These are phyloP conservation scores for Echinochloa phyllopogon DNA, from an alignment of 176 grass and related monocot species.

Conservation along the genomic window DNA sequence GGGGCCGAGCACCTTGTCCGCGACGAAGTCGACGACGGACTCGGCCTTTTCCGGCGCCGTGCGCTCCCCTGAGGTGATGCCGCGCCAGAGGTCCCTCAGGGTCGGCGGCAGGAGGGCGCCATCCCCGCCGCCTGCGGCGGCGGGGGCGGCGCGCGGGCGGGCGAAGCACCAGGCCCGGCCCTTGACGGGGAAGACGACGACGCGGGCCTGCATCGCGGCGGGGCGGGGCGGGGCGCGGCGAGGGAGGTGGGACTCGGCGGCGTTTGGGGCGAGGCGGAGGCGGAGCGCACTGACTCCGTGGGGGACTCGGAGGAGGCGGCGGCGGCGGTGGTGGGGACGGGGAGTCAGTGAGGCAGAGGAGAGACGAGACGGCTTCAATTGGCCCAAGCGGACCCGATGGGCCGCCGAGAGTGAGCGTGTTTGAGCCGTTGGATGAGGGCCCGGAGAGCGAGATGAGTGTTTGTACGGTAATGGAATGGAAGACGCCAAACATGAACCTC, in stretches of 20 bases:
- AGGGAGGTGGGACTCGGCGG: background rate
- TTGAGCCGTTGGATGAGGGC: background rate
- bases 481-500: too few relatives aligned
- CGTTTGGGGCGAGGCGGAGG: slow-evolving; percentile 12
- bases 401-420: background rate
- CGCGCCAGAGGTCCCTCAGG: slow-evolving; percentile 68
- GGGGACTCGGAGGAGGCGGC: background rate
- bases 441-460: background rate
- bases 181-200: slow-evolving; percentile 87
- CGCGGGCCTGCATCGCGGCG: slow-evolving; percentile 66
- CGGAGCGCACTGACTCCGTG: slow-evolving; percentile 22
- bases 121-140: background rate
- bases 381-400: background rate
- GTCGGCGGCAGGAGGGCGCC: slow-evolving; percentile 39
- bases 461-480: too few relatives aligned
- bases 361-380: background rate
- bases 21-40: slow-evolving; percentile 66
- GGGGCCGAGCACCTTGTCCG: slow-evolving; percentile 64
- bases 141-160: slow-evolving; percentile 28
- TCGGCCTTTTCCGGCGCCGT: slow-evolving; percentile 67
- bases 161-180: slow-evolving; percentile 81
- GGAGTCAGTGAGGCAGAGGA: background rate
- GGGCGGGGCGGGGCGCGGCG: background rate
- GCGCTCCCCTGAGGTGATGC: slow-evolving; percentile 47
- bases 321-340: slow-evolving; percentile 1